Percentiles rank a stretch among this genome's conserved stretches.
These are phyloP conservation scores for Pleurostoma richardsiae DNA, from an alignment of 2,329 filamentous ascomycete species.

Conservation along the genomic window DNA sequence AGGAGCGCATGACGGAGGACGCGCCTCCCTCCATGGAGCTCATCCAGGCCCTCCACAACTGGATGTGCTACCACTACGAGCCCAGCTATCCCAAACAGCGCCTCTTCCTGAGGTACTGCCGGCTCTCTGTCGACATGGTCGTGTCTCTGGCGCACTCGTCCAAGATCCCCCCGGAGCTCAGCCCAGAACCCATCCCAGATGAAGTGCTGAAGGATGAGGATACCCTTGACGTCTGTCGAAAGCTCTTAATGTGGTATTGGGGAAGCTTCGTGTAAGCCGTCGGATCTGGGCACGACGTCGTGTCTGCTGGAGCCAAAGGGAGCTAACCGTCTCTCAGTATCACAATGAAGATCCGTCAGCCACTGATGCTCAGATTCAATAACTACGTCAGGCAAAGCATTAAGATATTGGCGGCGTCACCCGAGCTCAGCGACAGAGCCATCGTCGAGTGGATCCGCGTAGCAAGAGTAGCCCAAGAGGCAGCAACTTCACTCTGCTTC, in stretches of 20 bases:
- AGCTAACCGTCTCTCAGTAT: neutral
- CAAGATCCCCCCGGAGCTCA: neutral
- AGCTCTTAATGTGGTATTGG: constrained; percentile 7
- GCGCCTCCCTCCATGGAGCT: constrained; percentile 2
- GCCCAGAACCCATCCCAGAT: neutral
- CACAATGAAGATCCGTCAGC: constrained; percentile 1
- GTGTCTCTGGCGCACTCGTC: constrained; percentile 2
- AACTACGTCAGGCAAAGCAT: neutral
- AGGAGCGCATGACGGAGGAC: neutral
- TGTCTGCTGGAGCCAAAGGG: too few relatives aligned
- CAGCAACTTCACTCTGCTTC: neutral
- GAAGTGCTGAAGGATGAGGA: constrained; percentile 2
- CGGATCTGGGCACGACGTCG: too few relatives aligned
- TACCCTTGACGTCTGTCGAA: constrained; percentile 1
- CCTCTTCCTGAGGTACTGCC: neutral
- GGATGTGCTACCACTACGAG: constrained; percentile 1
- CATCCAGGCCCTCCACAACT: constrained; percentile 2
- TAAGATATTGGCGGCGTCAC: constrained; percentile 3
- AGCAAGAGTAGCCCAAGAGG: constrained; percentile 1
- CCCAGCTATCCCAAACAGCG: neutral
- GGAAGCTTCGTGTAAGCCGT: constrained; percentile 1
- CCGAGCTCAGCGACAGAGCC: constrained; percentile 3
- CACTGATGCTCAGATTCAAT: neutral
- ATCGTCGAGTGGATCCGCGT: constrained; percentile 4
- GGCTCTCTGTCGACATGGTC: neutral